Evolutionary conservation across 2,329 filamentous ascomycete genomes (phyloP), one percentile per base, ranked within the genome.

Genomic region (Exophiala bonariae): DNA sequence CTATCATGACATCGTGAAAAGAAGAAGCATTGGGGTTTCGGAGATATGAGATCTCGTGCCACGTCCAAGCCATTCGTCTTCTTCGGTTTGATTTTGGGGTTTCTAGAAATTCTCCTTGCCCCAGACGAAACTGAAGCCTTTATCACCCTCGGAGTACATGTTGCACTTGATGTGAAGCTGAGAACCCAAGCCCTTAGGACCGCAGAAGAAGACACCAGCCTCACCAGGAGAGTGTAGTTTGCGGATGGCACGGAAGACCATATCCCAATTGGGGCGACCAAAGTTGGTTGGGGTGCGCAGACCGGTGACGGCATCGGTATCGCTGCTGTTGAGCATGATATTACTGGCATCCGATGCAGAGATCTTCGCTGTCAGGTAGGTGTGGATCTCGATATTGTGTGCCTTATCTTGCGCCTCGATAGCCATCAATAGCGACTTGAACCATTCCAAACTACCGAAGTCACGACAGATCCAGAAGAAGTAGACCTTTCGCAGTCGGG

Each of bases 401-500:
- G 89, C 85, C 54, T 89, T 77, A 70, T 95, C 89, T 71, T 93
- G 88, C 1, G 86, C 86, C 70, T 93, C 89, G 60, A 95, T 92
- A 44, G 89, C 89, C 54, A 90, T 77, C 13, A 95, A 79, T 50
- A 95, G 73, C 19, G 86, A 91, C 40, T 87, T 80, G 77, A 93
- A 93, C 89, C 89, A 95, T 74, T 93, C 88, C 61, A 93, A 91
- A 0, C 86, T 89, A 26, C 85, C 87, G 62, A 92, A 92, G 68
- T 93, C 88, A 67, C 88, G 80, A 75, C 88, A 92, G 54, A 93
- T 84, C 89, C 89, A 93, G 79, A 93, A 90, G 75, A 93, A 93
- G 74, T 93, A 95, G 18, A 95, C 87, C 68, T 93, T 95, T 62
- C 84, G 79, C 34, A 95, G 77, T 3, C 87, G 78, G 2, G 87